Percentiles rank a stretch among this genome's conserved stretches.
Evolutionary conservation across 192 early-diverging fungal species (phyloP).

Genomic region (Coemansia sp.): DNA sequence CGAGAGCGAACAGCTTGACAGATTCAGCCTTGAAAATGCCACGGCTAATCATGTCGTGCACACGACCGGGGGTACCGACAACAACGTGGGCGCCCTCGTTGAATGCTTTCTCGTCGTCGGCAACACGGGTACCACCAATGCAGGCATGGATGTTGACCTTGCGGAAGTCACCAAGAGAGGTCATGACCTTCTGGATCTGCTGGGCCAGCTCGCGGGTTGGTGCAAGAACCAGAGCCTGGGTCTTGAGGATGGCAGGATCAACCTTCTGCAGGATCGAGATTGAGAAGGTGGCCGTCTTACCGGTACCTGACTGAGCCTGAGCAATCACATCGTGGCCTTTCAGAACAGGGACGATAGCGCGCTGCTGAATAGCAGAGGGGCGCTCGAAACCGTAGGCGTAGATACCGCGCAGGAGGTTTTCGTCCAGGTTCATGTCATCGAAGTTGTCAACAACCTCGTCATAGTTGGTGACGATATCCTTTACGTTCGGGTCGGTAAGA

Average conservation of each 20-base stretch:
- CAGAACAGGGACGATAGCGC: constrained; percentile 94
- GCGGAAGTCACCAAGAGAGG: constrained; percentile 95
- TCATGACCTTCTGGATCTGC: constrained; percentile 96
- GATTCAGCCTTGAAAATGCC: constrained; percentile 72
- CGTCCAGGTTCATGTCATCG: constrained; percentile 90
- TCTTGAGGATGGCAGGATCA: constrained; percentile 70
- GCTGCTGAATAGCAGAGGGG: constrained; percentile 95
- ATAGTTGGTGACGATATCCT: constrained; percentile 82
- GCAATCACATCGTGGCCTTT: constrained; percentile 98
- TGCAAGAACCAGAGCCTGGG: constrained; percentile 95
- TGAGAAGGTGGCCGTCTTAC: constrained; percentile 99
- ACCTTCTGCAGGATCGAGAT: constrained; percentile 97
- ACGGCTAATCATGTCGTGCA: constrained; percentile 98
- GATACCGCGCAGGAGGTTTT: constrained; percentile 93
- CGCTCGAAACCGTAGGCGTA: constrained; percentile 98
- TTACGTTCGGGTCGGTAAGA: constrained; percentile 34
- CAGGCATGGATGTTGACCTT: constrained; percentile 91
- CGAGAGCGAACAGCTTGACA: constrained; percentile 98
- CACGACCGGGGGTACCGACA: constrained; percentile 97
- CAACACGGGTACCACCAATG: constrained; percentile 95
- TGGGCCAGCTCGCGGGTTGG: constrained; percentile 98
- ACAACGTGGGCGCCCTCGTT: constrained; percentile 86
- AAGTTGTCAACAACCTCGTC: constrained; percentile 93
- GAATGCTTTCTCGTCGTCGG: constrained; percentile 85
- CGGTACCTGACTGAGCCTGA: constrained; percentile 99